Conservation (phyloP, 768 basidiomycete species). For the Phallus indusiatus region DNA sequence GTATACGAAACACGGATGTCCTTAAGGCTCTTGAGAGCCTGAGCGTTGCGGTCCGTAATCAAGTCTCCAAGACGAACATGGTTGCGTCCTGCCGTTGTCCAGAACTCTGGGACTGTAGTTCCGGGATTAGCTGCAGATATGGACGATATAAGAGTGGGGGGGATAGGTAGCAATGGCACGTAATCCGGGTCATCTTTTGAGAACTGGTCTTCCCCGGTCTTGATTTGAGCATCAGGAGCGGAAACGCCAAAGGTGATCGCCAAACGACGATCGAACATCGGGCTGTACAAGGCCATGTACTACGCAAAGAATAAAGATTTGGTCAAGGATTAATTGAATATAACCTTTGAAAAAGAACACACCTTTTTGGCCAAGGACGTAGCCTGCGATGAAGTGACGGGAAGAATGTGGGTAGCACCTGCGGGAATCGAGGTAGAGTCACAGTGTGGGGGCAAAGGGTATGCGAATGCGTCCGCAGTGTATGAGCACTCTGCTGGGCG, state of each 20-base stretch:
- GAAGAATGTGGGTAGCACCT: no score
- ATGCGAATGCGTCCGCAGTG: no score
- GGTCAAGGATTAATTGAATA: neutral
- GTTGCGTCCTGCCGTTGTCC: slow-evolving; percentile 93
- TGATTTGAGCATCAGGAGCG: slow-evolving; percentile 70
- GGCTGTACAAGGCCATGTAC: slow-evolving; percentile 38
- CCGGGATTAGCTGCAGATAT: slow-evolving; percentile 19
- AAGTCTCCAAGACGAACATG: slow-evolving; percentile 78
- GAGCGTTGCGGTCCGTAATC: slow-evolving; percentile 89
- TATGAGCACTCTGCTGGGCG: no score
- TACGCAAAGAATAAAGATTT: slow-evolving; percentile 8
- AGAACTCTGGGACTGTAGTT: slow-evolving; percentile 83
- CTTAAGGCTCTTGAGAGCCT: slow-evolving; percentile 70
- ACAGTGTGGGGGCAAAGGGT: no score
- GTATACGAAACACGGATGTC: slow-evolving; percentile 76
- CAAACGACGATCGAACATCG: slow-evolving; percentile 78
- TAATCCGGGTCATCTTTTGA: slow-evolving; percentile 70
- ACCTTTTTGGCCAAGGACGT: slow-evolving; percentile 98
- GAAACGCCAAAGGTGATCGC: slow-evolving; percentile 74
- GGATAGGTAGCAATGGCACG: slow-evolving; percentile 41
- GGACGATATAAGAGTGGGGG: slow-evolving; percentile 22
- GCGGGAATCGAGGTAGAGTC: no score
- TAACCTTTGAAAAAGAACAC: slow-evolving; percentile 15
- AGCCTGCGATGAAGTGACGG: no score
- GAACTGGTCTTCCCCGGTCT: slow-evolving; percentile 64